Evolutionary conservation across 2,329 filamentous ascomycete species (phyloP).

Genomic region (Pyricularia grisea): DNA sequence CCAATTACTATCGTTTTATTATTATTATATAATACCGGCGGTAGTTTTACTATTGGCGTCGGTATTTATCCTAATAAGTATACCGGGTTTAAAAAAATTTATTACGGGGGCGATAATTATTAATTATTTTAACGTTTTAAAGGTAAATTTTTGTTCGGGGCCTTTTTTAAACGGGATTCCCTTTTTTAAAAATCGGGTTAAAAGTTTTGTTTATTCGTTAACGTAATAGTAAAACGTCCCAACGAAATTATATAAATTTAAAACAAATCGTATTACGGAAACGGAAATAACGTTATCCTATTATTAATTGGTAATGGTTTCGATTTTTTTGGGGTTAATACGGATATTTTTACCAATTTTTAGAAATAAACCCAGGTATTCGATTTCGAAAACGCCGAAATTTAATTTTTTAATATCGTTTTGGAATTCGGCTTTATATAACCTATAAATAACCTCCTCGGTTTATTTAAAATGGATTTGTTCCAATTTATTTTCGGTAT

Average conservation of each 20-base stretch:
- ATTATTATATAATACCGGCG: background rate
- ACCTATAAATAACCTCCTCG: background rate
- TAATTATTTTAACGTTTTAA: background rate
- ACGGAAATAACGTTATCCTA: background rate
- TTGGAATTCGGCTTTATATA: background rate
- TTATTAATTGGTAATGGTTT: background rate
- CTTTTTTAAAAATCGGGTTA: background rate
- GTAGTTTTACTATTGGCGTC: background rate
- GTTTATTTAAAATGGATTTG: background rate
- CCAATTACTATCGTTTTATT: background rate
- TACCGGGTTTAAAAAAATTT: background rate
- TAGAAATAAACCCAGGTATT: background rate
- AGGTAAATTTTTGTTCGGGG: background rate
- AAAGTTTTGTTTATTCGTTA: background rate
- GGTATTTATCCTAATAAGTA: background rate
- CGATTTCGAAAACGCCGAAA: background rate
- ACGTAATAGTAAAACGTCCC: background rate
- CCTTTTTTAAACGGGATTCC: too few relatives aligned
- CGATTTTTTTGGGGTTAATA: background rate
- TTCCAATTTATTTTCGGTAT: background rate
- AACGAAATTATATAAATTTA: background rate
- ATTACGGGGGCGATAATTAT: background rate
- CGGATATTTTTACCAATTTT: background rate
- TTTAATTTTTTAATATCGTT: background rate
- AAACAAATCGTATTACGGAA: background rate